Evolutionary conservation across 805 yeast genomes (phyloP).

Genomic region (Schizosaccharomyces pombe): DNA sequence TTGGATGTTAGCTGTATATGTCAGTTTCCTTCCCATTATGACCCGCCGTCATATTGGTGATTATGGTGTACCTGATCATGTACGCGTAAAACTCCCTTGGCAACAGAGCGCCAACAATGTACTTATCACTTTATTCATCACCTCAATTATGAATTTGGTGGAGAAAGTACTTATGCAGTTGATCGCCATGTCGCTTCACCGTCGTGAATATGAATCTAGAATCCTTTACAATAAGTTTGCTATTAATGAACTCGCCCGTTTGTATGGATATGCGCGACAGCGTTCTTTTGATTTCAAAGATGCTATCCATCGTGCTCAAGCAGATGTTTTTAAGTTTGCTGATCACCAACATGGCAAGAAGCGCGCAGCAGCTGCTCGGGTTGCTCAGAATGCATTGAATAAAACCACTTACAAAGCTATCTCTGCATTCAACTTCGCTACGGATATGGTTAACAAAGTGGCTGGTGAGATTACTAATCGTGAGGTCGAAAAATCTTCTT

Average conservation of each 20-base stretch:
- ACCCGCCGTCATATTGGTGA: not conserved
- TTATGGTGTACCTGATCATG: not conserved
- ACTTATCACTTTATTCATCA: slow-evolving; percentile 17
- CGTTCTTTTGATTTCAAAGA: not conserved
- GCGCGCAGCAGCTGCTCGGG: slow-evolving; percentile 10
- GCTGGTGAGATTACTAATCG: slow-evolving; percentile 5
- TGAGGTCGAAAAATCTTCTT: not conserved
- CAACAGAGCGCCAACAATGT: slow-evolving; percentile 12
- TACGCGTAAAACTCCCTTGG: not conserved
- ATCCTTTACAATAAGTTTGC: slow-evolving; percentile 18
- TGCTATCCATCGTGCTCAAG: not conserved
- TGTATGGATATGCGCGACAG: slow-evolving; percentile 8
- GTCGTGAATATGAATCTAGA: slow-evolving; percentile 18
- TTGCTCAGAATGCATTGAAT: slow-evolving; percentile 5
- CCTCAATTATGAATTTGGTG: slow-evolving; percentile 17
- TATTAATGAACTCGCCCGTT: slow-evolving; percentile 13
- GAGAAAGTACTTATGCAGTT: slow-evolving; percentile 19
- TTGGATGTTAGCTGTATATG: not conserved
- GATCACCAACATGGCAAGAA: slow-evolving; percentile 16
- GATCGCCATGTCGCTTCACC: slow-evolving; percentile 20
- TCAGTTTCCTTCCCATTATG: slow-evolving; percentile 2
- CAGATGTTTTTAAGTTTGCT: slow-evolving; percentile 16
- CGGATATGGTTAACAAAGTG: slow-evolving; percentile 8
- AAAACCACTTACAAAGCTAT: slow-evolving; percentile 5
- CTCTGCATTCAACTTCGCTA: slow-evolving; percentile 6